Base-by-base conservation (phyloP, 2,329 filamentous ascomycete species). In the Botrytis elliptica region DNA sequence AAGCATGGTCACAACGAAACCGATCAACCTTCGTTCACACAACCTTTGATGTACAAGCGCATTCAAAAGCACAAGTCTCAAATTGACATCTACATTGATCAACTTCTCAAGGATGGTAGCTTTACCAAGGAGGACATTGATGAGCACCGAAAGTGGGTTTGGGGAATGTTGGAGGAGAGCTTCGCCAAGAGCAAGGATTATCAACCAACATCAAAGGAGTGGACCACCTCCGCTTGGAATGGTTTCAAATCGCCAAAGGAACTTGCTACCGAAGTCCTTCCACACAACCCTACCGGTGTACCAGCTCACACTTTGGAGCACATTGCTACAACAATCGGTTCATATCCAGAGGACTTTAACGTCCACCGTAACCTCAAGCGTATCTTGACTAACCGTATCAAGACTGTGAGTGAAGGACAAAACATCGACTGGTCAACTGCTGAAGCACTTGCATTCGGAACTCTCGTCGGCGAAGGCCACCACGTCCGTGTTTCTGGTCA, bases 1-100 rank as follows among this genome's bases (percentile, higher is more conserved):
- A 99, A 98, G 87, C 91, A 98, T 83, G 96, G 96, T 76, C 96
- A 99, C 90, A 99, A 99, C 86, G 96, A 99, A 87, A 99, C 96
- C 18, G 96, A 99, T 82, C 96, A 99, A 87, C 96, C 96, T 66
- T 97, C 95, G 59, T 99, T 99, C 88, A 99, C 96, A n/a, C 96
- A 99, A 83, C 96, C 96, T 59, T 86, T 98, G 79, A 99, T 99
- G 96, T 99, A 99, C 90, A 98, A 98, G 91, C 93, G 93, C 81
- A 98, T 99, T 82, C 89, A 91, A 78, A 88, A 91, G 75, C 94
- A 98, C 83, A 88, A 92, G 77, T 90, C 92, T 64, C 93, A 96
- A 82, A 91, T 99, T 74, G 92, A 97, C 82, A 93, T 93, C 80
- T 99, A 99, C 82, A 89, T 96, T 78, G 89, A 97, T 81, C 93